Evolutionary conservation across 306 rosid species (phyloP).

Genomic region (Arachis stenosperma): DNA sequence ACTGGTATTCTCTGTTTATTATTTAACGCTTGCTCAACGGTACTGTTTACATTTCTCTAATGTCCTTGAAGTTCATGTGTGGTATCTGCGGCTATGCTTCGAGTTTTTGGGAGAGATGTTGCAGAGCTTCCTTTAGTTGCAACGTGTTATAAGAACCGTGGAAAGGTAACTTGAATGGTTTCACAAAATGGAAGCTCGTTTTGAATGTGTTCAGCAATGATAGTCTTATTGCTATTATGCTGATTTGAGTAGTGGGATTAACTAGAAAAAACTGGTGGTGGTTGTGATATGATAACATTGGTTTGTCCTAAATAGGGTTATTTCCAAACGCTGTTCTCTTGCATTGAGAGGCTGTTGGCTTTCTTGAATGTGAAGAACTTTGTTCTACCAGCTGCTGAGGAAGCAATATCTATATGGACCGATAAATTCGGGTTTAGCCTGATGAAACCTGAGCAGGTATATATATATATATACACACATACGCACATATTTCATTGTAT

Average conservation of each 20-base stretch:
- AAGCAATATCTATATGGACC: conserved; percentile 90
- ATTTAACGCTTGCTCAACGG: background rate
- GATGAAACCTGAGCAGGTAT: conserved; percentile 82
- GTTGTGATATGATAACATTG: background rate
- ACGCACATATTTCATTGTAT: background rate
- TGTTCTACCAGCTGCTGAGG: conserved; percentile 93
- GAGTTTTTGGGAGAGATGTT: conserved; percentile 78
- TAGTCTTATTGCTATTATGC: conserved; percentile 15
- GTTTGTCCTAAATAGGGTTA: conserved; percentile 68
- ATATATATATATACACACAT: background rate
- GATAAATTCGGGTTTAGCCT: conserved; percentile 81
- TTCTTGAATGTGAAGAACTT: conserved; percentile 78
- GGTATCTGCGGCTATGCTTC: conserved; percentile 88
- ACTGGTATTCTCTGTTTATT: conserved; percentile 28
- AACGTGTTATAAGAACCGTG: conserved; percentile 78
- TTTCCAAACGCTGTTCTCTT: conserved; percentile 84
- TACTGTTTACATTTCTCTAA: conserved; percentile 38
- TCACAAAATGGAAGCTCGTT: conserved; percentile 7
- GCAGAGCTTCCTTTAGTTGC: conserved; percentile 98
- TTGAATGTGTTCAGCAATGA: conserved; percentile 5
- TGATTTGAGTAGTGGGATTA: too few species aligned
- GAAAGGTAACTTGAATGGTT: conserved; percentile 64
- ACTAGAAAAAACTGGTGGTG: background rate
- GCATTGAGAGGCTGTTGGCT: conserved; percentile 84
- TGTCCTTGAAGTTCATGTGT: conserved; percentile 80